Base-by-base conservation (phyloP, 306 rosid species). In the Cucurbita argyrosperma region DNA sequence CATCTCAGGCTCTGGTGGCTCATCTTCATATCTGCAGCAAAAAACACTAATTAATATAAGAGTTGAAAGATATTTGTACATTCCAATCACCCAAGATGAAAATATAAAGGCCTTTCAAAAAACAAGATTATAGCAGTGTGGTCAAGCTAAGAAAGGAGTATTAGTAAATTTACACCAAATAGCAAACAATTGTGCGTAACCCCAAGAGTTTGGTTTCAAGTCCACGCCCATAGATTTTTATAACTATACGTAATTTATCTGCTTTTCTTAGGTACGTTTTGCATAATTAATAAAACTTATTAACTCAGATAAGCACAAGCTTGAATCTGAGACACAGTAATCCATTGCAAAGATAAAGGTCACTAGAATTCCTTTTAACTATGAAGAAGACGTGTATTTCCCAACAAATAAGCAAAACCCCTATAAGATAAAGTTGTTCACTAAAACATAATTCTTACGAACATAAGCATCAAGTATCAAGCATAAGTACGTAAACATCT, bases 1-100 rank as follows among this genome's bases (percentile, higher is more conserved):
- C 39, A 90, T 86, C 71, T 90, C 96, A 7, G 96, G 98, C 85
- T 92, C 98, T 5, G 79, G 80, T 0, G 98, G 96, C 75, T 92
- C 98, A 43, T 92, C 98, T 47, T 87, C 93, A 59, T 90, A 92
- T 66, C 98, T 92, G 86, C 78, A 76, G 5, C 74, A 8, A 79
- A 15, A 46, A 49, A 4, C 23, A 23, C 4, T 49, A 15, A 50
- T 51, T 30, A 70, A 15, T 35, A 51, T 3, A 50, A 38, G 10
- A 51, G 45, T 47, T 35, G 47, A 51, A 70, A 47, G 13, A 26
- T 45, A 45, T 65, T 18, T 10, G 71, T 5, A 18, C 71, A 52
- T 10, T 19, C 71, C 53, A 65, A 18, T 64, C 14, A 5, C 3
- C 37, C 71, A 10, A 42, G 35, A 65, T 65, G 52, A 43, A 66